phyloP scores from a whole-genome alignment of 1,139 yeast genomes.

The Insectozyma bohioensis region DNA sequence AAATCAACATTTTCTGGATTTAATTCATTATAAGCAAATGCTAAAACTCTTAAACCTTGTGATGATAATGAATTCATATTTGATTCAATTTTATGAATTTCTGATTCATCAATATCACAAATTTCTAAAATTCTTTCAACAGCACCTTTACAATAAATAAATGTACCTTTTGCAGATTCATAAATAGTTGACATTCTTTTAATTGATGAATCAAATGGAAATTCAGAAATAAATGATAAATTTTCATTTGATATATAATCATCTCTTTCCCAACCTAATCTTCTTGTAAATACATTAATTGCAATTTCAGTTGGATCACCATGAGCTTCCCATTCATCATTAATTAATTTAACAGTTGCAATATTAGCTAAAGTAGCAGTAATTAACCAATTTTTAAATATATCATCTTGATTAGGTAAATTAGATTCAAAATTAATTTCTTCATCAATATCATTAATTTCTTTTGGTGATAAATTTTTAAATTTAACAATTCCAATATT shows the following conservation, averaged over 20 bases:
- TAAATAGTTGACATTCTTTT: slow-evolving; percentile 75
- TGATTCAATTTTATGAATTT: slow-evolving; percentile 43
- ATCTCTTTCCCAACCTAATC: slow-evolving; percentile 53
- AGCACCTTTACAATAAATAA: slow-evolving; percentile 72
- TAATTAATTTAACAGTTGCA: slow-evolving; percentile 48
- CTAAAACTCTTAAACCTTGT: slow-evolving; percentile 74
- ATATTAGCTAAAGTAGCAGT: slow-evolving; percentile 74
- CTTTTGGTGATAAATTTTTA: slow-evolving; percentile 40
- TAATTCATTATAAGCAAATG: slow-evolving; percentile 54
- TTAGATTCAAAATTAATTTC: slow-evolving; percentile 30
- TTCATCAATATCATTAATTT: slow-evolving; percentile 36
- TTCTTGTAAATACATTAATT: slow-evolving; percentile 66
- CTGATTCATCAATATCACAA: slow-evolving; percentile 46
- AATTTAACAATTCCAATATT: slow-evolving; percentile 57
- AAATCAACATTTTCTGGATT: slow-evolving; percentile 21
- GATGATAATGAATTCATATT: slow-evolving; percentile 65
- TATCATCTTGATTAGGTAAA: slow-evolving; percentile 22
- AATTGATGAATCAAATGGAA: slow-evolving; percentile 76
- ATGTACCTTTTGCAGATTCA: slow-evolving; percentile 26
- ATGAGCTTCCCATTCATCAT: slow-evolving; percentile 64
- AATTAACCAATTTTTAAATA: slow-evolving; percentile 49
- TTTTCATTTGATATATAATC: slow-evolving; percentile 28
- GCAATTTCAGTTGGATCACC: slow-evolving; percentile 90
- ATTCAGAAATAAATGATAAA: slow-evolving; percentile 60
- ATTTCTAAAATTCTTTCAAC: slow-evolving; percentile 67